Evolutionary conservation across 2,329 filamentous ascomycete genomes (phyloP).

Genomic region (Xylariaceae sp.): DNA sequence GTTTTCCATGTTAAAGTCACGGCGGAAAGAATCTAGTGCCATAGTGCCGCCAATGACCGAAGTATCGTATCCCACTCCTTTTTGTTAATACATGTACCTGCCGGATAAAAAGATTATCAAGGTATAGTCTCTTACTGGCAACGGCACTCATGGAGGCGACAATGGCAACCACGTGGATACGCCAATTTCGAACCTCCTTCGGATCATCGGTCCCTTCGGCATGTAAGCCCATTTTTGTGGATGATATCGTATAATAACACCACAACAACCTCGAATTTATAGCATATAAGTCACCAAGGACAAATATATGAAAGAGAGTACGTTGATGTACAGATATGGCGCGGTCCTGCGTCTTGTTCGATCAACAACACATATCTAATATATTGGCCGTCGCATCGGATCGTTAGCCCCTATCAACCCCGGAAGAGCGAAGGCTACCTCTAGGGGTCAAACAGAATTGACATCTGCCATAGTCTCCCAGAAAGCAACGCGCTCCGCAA

Average conservation of each 20-base stretch:
- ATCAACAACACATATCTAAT: neutral
- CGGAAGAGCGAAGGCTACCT: too few species aligned
- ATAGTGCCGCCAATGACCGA: conserved; percentile 45
- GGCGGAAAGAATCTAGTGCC: conserved; percentile 41
- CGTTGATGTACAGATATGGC: neutral
- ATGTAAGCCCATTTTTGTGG: conserved; percentile 4
- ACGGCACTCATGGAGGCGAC: conserved; percentile 35
- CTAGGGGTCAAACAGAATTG: too few species aligned
- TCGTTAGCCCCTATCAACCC: neutral
- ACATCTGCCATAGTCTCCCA: too few species aligned
- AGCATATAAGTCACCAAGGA: neutral
- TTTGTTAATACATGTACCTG: neutral
- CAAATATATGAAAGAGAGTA: neutral
- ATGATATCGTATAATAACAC: too few species aligned
- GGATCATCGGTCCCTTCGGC: conserved; percentile 30
- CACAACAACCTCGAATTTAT: neutral
- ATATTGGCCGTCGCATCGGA: neutral
- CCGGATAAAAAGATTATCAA: neutral
- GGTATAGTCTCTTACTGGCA: conserved; percentile 23
- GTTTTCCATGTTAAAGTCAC: conserved; percentile 39
- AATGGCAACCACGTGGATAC: conserved; percentile 32
- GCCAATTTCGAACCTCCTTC: conserved; percentile 33
- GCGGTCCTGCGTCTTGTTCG: neutral
- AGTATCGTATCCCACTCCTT: conserved; percentile 41
- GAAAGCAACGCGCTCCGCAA: too few species aligned